phyloP scores from a whole-genome alignment of 495 filamentous ascomycete species.

The Schizothecium vesticola region DNA sequence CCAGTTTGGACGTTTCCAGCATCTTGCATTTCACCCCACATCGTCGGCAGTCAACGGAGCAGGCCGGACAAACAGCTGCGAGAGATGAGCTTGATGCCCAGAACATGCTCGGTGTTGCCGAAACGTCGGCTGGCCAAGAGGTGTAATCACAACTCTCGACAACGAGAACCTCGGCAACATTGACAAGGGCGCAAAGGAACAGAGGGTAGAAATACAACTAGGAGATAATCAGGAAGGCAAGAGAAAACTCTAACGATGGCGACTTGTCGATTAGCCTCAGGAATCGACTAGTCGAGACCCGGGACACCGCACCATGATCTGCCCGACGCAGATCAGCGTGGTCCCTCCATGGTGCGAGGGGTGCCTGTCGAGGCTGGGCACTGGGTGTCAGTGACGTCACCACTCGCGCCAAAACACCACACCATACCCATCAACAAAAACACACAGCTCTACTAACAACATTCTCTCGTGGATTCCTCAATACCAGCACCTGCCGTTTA shows the following conservation, averaged over 20 bases:
- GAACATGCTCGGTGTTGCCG: background rate
- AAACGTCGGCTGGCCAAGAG: background rate
- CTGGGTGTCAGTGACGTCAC: slow-evolving; percentile 6
- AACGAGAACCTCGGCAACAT: background rate
- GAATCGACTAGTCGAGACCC: background rate
- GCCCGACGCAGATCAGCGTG: background rate
- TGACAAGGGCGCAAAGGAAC: background rate
- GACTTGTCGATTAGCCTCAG: no score
- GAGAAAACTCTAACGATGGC: background rate
- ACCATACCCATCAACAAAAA: no score
- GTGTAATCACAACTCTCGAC: background rate
- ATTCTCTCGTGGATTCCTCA: background rate
- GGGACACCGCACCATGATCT: background rate
- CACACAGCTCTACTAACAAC: background rate
- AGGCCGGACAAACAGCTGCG: background rate
- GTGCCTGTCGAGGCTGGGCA: background rate
- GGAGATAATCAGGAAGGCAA: background rate
- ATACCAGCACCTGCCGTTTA: background rate
- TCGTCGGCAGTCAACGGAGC: background rate
- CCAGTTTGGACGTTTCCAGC: background rate
- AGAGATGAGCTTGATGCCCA: background rate
- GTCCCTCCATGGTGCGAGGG: background rate
- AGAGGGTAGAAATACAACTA: no score
- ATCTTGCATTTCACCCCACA: background rate
- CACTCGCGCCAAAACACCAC: background rate